Evolutionary conservation across 78 protist species (phyloP).

Genomic region (Protostelium mycophagum): DNA sequence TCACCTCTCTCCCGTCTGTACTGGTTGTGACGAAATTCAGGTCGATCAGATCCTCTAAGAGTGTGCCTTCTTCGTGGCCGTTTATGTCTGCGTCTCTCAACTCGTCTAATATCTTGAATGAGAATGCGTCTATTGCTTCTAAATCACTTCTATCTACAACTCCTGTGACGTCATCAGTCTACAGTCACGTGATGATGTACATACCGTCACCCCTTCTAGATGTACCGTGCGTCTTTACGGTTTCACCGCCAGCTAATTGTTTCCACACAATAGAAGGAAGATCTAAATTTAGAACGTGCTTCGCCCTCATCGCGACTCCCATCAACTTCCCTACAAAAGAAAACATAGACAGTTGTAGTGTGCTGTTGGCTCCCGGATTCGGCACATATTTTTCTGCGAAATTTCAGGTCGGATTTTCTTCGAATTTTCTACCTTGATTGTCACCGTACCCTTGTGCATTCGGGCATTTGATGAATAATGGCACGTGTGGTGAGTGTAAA

Average conservation of each 20-base stretch:
- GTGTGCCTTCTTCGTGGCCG: neutral
- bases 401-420: neutral
- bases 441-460: constrained; percentile 63
- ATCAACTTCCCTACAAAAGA: constrained; percentile 55
- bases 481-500: constrained; percentile 30
- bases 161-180: neutral
- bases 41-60: neutral
- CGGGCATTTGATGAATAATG: constrained; percentile 48
- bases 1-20: neutral
- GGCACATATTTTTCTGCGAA: constrained; percentile 46
- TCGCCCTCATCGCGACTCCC: constrained; percentile 63
- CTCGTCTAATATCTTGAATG: constrained; percentile 18
- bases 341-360: constrained; percentile 17
- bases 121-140: constrained; percentile 39
- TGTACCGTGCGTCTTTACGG: neutral
- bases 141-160: constrained; percentile 28
- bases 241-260: constrained; percentile 16
- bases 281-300: constrained; percentile 37
- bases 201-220: too few species aligned
- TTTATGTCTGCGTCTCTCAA: neutral
- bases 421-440: constrained; percentile 28
- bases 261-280: constrained; percentile 63
- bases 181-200: too few species aligned
- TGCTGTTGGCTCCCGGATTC: constrained; percentile 34
- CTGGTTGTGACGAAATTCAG: neutral